Conservation (phyloP, 306 rosid species). For the Crataegus laevigata region DNA sequence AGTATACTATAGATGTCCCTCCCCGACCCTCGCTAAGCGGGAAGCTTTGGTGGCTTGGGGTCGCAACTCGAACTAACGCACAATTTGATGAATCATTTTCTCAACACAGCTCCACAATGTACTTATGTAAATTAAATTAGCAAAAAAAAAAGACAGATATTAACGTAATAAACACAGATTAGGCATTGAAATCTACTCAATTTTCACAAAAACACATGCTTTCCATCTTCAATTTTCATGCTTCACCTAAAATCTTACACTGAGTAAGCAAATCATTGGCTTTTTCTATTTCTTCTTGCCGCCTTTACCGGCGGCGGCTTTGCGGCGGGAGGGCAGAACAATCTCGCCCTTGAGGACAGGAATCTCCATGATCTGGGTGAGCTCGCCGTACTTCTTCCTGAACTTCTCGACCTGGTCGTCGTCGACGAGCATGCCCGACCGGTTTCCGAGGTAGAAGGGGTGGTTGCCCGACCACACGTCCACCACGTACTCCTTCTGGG, state of each 20-base stretch:
- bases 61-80: background rate
- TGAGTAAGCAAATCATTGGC: background rate
- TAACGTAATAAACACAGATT: constrained; percentile 2
- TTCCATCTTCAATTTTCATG: background rate
- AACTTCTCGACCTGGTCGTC: constrained; percentile 94
- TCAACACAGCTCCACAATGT: background rate
- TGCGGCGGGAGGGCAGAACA: constrained; percentile 57
- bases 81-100: background rate
- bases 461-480: constrained; percentile 99
- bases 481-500: constrained; percentile 81
- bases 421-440: constrained; percentile 41
- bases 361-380: constrained; percentile 57
- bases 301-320: constrained; percentile 41
- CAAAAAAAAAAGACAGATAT: background rate
- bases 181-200: background rate
- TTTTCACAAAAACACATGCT: background rate
- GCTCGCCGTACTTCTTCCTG: constrained; percentile 74
- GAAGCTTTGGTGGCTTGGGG: too few species aligned
- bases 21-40: too few species aligned
- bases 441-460: constrained; percentile 82
- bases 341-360: constrained; percentile 87
- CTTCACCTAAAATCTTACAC: background rate
- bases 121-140: background rate
- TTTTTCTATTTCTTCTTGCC: constrained; percentile 64
- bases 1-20: too few species aligned